Evolutionary conservation across 108 stramenopile species (phyloP).

Genomic region (Cyclotella atomus): DNA sequence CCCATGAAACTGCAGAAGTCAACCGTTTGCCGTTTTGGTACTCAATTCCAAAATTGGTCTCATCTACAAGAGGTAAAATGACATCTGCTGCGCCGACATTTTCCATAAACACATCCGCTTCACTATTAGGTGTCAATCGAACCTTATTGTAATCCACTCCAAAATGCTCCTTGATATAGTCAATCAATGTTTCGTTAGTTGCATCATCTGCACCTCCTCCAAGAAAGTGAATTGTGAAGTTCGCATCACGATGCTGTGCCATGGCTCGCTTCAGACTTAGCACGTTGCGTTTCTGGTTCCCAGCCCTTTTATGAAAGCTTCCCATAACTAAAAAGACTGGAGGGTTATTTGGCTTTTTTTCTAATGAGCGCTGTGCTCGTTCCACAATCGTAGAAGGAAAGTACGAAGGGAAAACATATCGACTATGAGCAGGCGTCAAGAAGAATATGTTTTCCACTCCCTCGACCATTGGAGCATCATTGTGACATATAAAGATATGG

Average conservation of each 20-base stretch:
- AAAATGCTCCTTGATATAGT: background rate
- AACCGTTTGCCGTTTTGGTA: constrained; percentile 7
- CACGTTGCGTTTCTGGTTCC: background rate
- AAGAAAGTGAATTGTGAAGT: background rate
- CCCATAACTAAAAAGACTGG: constrained; percentile 8
- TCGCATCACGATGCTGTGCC: background rate
- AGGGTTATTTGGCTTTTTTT: background rate
- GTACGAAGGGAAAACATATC: constrained; percentile 7
- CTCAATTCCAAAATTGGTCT: constrained; percentile 1
- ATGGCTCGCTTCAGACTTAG: background rate
- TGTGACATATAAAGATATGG: constrained; percentile 14
- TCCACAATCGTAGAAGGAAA: constrained; percentile 10
- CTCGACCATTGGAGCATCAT: constrained; percentile 10
- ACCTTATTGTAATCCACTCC: background rate
- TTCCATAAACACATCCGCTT: constrained; percentile 10
- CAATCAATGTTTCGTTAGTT: background rate
- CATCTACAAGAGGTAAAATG: constrained; percentile 12
- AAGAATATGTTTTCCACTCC: constrained; percentile 2
- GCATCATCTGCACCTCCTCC: background rate
- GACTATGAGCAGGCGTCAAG: constrained; percentile 8
- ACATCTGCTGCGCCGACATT: constrained; percentile 1
- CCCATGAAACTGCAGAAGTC: constrained; percentile 7
- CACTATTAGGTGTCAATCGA: constrained; percentile 7
- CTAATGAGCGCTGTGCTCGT: background rate
- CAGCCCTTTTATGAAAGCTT: background rate